Percentiles rank a stretch among this genome's conserved stretches.
These are phyloP conservation scores for Alternaria hordeiaustralica DNA, from an alignment of 2,329 filamentous ascomycete genomes.

Conservation along the genomic window DNA sequence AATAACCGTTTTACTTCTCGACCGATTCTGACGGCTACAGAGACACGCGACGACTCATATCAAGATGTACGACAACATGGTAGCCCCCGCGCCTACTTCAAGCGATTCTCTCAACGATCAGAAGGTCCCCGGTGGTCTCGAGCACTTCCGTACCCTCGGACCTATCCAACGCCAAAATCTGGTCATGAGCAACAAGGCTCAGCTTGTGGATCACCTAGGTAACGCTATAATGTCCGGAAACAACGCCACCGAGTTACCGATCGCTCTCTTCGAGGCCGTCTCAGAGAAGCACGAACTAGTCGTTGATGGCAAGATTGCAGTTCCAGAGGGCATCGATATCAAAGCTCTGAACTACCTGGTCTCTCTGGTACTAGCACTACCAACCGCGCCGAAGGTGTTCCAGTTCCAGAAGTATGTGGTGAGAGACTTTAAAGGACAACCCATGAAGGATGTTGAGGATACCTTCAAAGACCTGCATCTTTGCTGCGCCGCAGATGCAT, in stretches of 20 bases:
- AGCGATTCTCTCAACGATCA: neutral
- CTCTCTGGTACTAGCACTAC: neutral
- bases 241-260: neutral
- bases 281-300: neutral
- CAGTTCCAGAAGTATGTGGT: neutral
- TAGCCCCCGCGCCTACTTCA: neutral
- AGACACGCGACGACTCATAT: neutral
- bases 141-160: neutral
- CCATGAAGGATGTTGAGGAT: neutral
- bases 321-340: neutral
- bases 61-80: neutral
- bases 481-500: slow-evolving; percentile 5
- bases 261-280: neutral
- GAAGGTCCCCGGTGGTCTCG: neutral
- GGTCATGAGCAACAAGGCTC: neutral
- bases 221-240: neutral
- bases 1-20: neutral
- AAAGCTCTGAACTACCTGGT: neutral
- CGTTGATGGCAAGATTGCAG: neutral
- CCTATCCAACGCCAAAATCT: neutral
- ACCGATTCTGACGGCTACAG: neutral
- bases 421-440: neutral
- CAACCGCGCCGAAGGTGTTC: neutral
- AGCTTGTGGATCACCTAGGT: neutral
- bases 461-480: slow-evolving; percentile 1